Percentiles rank a stretch among this genome's conserved stretches.
These are phyloP conservation scores for Trypanosoma avium DNA, from an alignment of 208 protist genomes.

Conservation along the genomic window DNA sequence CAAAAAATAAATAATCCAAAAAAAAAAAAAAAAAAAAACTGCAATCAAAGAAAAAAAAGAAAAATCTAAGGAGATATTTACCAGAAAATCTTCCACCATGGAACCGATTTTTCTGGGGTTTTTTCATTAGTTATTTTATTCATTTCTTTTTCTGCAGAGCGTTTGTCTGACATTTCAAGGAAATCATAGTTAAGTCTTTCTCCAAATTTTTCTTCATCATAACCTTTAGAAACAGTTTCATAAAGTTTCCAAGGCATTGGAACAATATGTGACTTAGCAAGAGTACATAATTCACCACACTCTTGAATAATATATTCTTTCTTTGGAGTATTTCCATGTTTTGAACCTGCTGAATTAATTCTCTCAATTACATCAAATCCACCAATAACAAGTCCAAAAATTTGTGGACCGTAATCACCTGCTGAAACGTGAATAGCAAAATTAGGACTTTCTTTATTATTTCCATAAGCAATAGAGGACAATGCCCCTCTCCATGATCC, in stretches of 20 bases:
- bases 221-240: conserved; percentile 66
- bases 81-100: conserved; percentile 26
- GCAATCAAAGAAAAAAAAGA: conserved; percentile 3
- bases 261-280: conserved; percentile 80
- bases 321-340: conserved; percentile 84
- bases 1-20: too few species aligned
- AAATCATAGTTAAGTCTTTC: conserved; percentile 25
- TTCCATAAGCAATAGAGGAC: conserved; percentile 75
- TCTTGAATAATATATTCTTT: conserved; percentile 66
- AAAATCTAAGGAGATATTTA: conserved; percentile 14
- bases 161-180: conserved; percentile 41
- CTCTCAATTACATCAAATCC: conserved; percentile 88
- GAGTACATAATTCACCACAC: conserved; percentile 87
- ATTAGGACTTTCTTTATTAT: conserved; percentile 81
- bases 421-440: conserved; percentile 85
- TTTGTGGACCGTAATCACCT: conserved; percentile 77
- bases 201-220: conserved; percentile 86
- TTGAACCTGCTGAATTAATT: conserved; percentile 76
- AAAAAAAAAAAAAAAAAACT: background rate
- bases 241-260: conserved; percentile 88
- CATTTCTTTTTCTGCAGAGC: background rate
- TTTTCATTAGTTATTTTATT: background rate
- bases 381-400: conserved; percentile 84
- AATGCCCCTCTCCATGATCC: conserved; percentile 82
- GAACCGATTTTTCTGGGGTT: background rate